Evolutionary conservation across 495 filamentous ascomycete species (phyloP).

Genomic region (Tuber aestivum): DNA sequence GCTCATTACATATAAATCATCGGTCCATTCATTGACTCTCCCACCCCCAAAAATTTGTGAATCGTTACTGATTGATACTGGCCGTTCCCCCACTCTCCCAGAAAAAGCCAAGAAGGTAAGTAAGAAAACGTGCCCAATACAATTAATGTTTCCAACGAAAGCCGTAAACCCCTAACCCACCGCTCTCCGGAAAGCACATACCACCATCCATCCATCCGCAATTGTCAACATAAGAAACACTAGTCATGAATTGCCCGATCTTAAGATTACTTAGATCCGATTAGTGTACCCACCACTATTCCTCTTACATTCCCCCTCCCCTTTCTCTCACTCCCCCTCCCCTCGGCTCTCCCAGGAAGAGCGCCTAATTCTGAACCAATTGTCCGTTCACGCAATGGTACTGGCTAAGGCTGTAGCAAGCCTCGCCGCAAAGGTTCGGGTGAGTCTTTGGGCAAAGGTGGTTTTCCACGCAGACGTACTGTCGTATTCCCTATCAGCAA

Average conservation of each 20-base stretch:
- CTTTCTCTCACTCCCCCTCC: not conserved
- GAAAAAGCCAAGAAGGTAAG: slow-evolving; percentile 1
- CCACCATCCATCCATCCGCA: not conserved
- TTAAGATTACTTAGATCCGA: not conserved
- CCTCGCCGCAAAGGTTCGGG: slow-evolving; percentile 33
- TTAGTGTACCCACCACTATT: not conserved
- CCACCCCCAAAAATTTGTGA: not conserved
- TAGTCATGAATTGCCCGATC: not conserved
- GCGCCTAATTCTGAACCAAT: slow-evolving; percentile 25
- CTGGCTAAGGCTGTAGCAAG: slow-evolving; percentile 33
- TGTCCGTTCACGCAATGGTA: slow-evolving; percentile 31
- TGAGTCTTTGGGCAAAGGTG: slow-evolving; percentile 28
- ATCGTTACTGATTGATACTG: not conserved
- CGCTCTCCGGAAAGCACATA: not conserved
- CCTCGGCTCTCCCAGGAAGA: not conserved
- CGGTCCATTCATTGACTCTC: not conserved
- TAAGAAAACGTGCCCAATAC: slow-evolving; percentile 13
- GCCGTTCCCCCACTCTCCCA: not conserved
- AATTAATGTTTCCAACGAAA: slow-evolving; percentile 15
- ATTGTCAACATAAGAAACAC: not conserved
- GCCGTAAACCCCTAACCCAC: not conserved
- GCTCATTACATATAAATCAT: not conserved
- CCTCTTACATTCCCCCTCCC: too few species aligned
- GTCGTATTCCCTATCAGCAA: slow-evolving; percentile 12
- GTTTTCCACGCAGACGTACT: slow-evolving; percentile 38